Percentiles rank a stretch among this genome's conserved stretches.
Evolutionary conservation across 305 asterid genomes (phyloP).

Genomic region (Plantago lanceolata): DNA sequence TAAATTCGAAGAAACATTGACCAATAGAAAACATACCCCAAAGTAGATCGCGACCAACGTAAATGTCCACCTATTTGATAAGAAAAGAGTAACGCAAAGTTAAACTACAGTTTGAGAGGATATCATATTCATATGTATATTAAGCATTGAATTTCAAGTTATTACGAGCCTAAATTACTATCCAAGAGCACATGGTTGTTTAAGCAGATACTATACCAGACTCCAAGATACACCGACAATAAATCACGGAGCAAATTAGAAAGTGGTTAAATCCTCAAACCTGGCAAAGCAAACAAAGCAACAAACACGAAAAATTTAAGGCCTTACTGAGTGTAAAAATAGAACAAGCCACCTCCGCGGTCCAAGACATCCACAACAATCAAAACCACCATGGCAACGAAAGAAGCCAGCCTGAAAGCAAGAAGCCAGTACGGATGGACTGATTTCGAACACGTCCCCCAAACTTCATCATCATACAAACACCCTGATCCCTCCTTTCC

Average conservation of each 20-base stretch:
- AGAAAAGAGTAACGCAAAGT: constrained; percentile 22
- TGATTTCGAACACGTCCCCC: constrained; percentile 60
- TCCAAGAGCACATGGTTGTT: too few species aligned
- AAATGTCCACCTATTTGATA: constrained; percentile 87
- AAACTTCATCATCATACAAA: constrained; percentile 59
- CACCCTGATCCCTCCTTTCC: constrained; percentile 33
- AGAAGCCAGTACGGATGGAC: constrained; percentile 74
- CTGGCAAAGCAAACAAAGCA: background rate
- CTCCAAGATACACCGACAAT: too few species aligned
- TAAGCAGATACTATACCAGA: too few species aligned
- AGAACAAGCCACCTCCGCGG: constrained; percentile 36
- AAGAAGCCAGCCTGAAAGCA: constrained; percentile 56
- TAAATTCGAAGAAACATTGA: background rate
- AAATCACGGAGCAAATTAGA: background rate
- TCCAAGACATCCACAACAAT: constrained; percentile 41
- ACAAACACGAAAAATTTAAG: constrained; percentile 12
- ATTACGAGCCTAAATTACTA: too few species aligned
- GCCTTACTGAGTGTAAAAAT: constrained; percentile 77
- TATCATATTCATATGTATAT: background rate
- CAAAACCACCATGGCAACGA: constrained; percentile 44
- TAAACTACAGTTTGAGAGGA: background rate
- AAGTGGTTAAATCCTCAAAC: background rate
- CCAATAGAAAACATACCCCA: constrained; percentile 57
- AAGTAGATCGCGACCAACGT: constrained; percentile 68
- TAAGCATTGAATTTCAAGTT: too few species aligned